Conservation (phyloP, 2,329 filamentous ascomycete species). For the Teratosphaeria epicoccoides region DNA sequence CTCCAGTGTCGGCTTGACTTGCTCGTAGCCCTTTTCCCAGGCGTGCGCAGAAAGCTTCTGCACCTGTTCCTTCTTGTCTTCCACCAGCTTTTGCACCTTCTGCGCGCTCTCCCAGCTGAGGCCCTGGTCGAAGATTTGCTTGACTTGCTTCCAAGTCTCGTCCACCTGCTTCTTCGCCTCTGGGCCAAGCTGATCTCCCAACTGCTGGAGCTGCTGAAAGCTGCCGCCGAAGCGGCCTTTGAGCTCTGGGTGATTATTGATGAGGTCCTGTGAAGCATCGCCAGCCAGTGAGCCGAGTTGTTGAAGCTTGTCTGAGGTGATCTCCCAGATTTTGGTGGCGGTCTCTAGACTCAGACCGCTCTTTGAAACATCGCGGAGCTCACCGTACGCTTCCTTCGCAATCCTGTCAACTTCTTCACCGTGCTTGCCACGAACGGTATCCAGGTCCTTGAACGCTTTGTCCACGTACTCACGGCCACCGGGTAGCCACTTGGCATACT, state of each 20-base stretch:
- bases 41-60: conserved; percentile 59
- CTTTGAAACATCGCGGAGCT: conserved; percentile 49
- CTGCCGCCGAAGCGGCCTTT: conserved; percentile 63
- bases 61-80: conserved; percentile 60
- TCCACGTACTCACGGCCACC: conserved; percentile 61
- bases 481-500: conserved; percentile 62
- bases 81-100: conserved; percentile 49
- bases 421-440: conserved; percentile 57
- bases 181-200: conserved; percentile 60
- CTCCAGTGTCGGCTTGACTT: conserved; percentile 61
- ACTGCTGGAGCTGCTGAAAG: conserved; percentile 56
- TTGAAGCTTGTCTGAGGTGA: conserved; percentile 51
- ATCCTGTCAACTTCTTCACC: conserved; percentile 60
- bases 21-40: conserved; percentile 55
- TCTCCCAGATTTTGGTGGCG: conserved; percentile 49
- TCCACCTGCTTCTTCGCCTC: conserved; percentile 69
- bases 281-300: conserved; percentile 51
- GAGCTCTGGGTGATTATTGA: conserved; percentile 62
- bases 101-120: conserved; percentile 45
- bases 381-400: conserved; percentile 54
- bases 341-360: conserved; percentile 54
- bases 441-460: conserved; percentile 58
- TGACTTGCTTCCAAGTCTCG: conserved; percentile 57
- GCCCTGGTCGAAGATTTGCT: conserved; percentile 53
- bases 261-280: conserved; percentile 52